Conservation (phyloP, 2,329 filamentous ascomycete species). For the Thielaviopsis euricoi region DNA sequence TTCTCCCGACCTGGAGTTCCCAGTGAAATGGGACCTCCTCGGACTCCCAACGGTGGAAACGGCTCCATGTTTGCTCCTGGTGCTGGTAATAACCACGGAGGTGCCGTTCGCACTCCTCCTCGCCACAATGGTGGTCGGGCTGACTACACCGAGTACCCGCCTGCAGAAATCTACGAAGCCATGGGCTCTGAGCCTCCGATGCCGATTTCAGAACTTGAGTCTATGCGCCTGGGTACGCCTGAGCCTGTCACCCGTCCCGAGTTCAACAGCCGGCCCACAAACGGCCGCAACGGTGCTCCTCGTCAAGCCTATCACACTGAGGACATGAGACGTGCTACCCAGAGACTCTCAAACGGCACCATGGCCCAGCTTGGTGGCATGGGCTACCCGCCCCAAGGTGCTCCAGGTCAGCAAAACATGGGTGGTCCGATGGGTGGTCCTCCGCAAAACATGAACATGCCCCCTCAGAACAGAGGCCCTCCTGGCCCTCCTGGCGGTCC, state of each 20-base stretch:
- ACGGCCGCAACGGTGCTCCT: conserved; percentile 45
- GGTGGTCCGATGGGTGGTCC: neutral
- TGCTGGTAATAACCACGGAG: conserved; percentile 3
- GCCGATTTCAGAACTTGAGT: conserved; percentile 34
- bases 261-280: conserved; percentile 59
- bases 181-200: conserved; percentile 15
- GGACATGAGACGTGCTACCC: conserved; percentile 66
- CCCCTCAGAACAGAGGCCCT: neutral
- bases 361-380: conserved; percentile 55
- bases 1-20: conserved; percentile 4
- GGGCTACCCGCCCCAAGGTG: neutral
- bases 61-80: conserved; percentile 9
- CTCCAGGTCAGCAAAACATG: too few species aligned
- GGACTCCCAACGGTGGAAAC: neutral
- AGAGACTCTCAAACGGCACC: conserved; percentile 67
- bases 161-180: conserved; percentile 9
- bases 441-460: conserved; percentile 2
- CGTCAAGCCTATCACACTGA: conserved; percentile 49
- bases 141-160: conserved; percentile 7
- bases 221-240: conserved; percentile 44
- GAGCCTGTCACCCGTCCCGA: conserved; percentile 62
- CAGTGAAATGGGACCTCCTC: conserved; percentile 2
- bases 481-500: neutral
- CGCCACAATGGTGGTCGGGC: neutral
- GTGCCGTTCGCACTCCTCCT: neutral